Evolutionary conservation across 768 basidiomycete genomes (phyloP), one percentile per base, ranked within the genome.

Genomic region (Punctularia strigosozonata): DNA sequence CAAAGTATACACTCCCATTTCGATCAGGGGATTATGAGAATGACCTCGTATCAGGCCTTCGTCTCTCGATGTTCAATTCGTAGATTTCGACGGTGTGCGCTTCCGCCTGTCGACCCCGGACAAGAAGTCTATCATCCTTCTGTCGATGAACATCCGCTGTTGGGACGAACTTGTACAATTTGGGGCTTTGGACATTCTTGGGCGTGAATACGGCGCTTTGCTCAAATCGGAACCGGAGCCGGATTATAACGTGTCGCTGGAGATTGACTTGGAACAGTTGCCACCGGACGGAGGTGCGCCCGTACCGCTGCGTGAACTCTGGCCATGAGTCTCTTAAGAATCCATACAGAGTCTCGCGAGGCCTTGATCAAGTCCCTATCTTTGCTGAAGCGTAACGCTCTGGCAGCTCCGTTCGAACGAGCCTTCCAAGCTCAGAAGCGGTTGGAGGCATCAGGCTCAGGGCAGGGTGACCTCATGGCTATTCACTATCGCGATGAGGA

Each of bases 71-170:
- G 83, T 98, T 40, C 76, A 87, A 41, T 99, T 99, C 50, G 95
- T 98, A 38, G 95, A 99, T 63, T 99, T 90, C 49, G 95, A 99
- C 56, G 84, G 89, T 36, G 91, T 97, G 39, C 77, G 90, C 31
- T 99, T 97, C 63, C 92, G 84, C 58, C 62, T 98, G 34, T 86
- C 86, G 12, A 91, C 91, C 0, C 84, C 84, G 3, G 77, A 85
- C 18, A 77, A 81, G 55, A 88, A 94, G 67, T 80, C 83, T 0
- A 54, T 69, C 4, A 66, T 98, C 17, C 64, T 86, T 26, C 72
- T 99, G 17, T 98, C 94, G 22, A 98, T 99, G 90, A 80, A 81
- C 58, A 91, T 98, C 42, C 81, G 87, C 36, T 99, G 94, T 65
- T 99, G 94, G 94, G 75, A 82, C 43, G 90, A 98, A 56, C 76